Base-by-base conservation (phyloP, 345 rosid genomes). In the Acer yangbiense region DNA sequence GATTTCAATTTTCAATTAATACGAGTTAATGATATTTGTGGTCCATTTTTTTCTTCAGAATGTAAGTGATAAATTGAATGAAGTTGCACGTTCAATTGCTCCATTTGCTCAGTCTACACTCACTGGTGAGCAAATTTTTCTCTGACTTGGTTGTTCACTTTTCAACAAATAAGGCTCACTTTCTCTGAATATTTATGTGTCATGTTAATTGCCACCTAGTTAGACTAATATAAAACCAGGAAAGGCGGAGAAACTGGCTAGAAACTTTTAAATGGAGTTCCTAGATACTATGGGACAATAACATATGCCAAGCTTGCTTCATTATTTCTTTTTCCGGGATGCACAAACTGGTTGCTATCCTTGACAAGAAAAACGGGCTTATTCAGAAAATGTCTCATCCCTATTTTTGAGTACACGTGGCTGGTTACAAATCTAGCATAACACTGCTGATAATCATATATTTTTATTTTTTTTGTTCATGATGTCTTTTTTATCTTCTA, bases 51-150 rank as follows among this genome's bases (percentile, higher is more conserved):
- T 9, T 69, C 27, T 52, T 18, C 86, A 91, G 95, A 77, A 65
- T 68, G 70, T 85, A 64, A 87, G 81, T 75, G 95, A 89, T 27
- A 88, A 89, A 77, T 70, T 91, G 75, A 71, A 23, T 41, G 91
- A 84, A 82, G 89, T 87, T 82, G 86, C 87, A 35, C 91, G 93
- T 20, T 89, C 91, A 46, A 44, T 83, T 66, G 84, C 6, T 32
- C 35, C 35, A 32, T 2, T 0, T 32, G 35, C 78, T 76, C 91
- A 71, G 75, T 29, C 18, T 63, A 79, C 65, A 65, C 74, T 83
- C 62, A 72, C 84, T 44, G 88, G 98, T 95, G 86, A 82, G 76
- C 70, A 52, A 32, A 64, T 52, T 75, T 50, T 35, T 39, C 29
- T 11, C 71, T 23, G 6, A 48, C 44, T 78, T 18, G n/a, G 32